phyloP scores from a whole-genome alignment of 805 yeast genomes.

The Blastobotrys peoriensis region DNA sequence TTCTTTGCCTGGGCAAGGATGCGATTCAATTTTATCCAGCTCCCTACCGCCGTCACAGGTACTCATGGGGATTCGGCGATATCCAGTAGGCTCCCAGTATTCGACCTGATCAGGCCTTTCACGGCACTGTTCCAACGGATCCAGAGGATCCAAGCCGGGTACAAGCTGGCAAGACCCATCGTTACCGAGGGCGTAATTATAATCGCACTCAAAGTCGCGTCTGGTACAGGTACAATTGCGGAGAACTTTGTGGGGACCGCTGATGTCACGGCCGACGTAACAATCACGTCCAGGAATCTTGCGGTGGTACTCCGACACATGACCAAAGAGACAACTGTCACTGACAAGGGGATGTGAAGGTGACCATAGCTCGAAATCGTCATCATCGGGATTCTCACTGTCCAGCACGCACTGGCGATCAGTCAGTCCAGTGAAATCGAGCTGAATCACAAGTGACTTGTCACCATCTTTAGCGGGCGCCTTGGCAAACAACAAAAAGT shows the following conservation, averaged over 20 bases:
- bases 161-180: conserved; percentile 87
- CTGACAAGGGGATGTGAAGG: conserved; percentile 49
- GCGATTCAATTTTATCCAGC: conserved; percentile 58
- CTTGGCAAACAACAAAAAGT: conserved; percentile 59
- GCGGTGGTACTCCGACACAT: conserved; percentile 52
- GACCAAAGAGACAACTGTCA: conserved; percentile 62
- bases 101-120: conserved; percentile 51
- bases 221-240: conserved; percentile 80
- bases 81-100: conserved; percentile 87
- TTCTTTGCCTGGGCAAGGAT: conserved; percentile 86
- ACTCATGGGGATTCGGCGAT: conserved; percentile 76
- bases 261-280: conserved; percentile 47
- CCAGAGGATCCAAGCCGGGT: conserved; percentile 63
- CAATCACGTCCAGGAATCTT: conserved; percentile 59
- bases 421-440: conserved; percentile 53
- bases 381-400: conserved; percentile 37
- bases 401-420: conserved; percentile 51
- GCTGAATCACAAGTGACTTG: conserved; percentile 41
- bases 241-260: conserved; percentile 49
- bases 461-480: conserved; percentile 41
- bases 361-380: conserved; percentile 60
- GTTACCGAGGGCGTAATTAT: conserved; percentile 58
- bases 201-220: conserved; percentile 90
- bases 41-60: conserved; percentile 79
- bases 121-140: conserved; percentile 55